phyloP scores from a whole-genome alignment of 2,329 filamentous ascomycete genomes.

The Fusarium zealandicum region DNA sequence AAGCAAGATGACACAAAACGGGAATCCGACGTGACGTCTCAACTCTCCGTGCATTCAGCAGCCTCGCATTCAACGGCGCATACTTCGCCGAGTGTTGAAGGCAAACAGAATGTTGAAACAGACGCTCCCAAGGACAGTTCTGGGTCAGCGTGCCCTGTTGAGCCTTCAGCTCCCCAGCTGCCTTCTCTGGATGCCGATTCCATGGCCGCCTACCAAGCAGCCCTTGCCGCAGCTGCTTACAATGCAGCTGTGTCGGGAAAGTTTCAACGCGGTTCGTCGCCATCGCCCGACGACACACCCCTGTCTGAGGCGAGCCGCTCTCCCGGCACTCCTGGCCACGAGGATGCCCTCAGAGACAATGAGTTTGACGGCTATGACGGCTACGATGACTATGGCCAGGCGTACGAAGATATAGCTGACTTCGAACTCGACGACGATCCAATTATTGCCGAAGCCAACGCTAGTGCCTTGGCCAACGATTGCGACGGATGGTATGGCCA shows the following conservation, averaged over 20 bases:
- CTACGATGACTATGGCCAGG: constrained; percentile 54
- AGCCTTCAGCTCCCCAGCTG: constrained; percentile 12
- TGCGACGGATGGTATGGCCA: constrained; percentile 93
- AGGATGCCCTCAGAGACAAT: constrained; percentile 43
- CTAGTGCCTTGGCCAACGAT: constrained; percentile 89
- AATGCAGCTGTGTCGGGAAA: constrained; percentile 78
- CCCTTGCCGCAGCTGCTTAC: constrained; percentile 81
- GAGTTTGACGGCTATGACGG: constrained; percentile 54
- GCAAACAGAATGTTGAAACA: constrained; percentile 19
- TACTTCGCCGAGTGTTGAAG: constrained; percentile 56
- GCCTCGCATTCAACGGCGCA: constrained; percentile 58
- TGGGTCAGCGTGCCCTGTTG: constrained; percentile 12
- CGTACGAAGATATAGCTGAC: constrained; percentile 70
- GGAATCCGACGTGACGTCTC: constrained; percentile 57
- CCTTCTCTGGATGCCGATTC: constrained; percentile 26
- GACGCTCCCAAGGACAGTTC: constrained; percentile 13
- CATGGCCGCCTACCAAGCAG: constrained; percentile 78
- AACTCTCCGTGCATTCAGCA: constrained; percentile 54
- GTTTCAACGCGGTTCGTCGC: constrained; percentile 68
- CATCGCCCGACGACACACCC: constrained; percentile 42
- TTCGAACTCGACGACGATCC: constrained; percentile 81
- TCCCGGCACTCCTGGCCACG: constrained; percentile 16
- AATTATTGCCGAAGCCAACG: constrained; percentile 94
- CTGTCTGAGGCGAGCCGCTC: constrained; percentile 22
- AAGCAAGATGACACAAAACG: constrained; percentile 47